phyloP scores from a whole-genome alignment of 1,284 basidiomycete species.

The Ceratobasidium sp. region DNA sequence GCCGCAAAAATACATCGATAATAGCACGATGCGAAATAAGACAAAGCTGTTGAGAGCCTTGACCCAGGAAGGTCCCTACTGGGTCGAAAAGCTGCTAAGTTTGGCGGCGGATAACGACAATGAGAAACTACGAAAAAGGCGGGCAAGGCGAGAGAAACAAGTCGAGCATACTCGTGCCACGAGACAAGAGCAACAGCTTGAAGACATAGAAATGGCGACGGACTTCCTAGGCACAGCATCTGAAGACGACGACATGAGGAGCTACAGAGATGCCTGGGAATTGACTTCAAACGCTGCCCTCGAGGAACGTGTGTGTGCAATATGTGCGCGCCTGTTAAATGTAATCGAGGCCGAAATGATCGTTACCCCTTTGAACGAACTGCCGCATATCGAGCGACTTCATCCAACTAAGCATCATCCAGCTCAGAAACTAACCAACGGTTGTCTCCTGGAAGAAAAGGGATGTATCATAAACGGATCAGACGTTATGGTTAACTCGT shows the following conservation, averaged over 20 bases:
- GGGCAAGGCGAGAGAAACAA: neutral
- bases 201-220: too few relatives aligned
- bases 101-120: slow-evolving; percentile 1
- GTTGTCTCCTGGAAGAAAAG: neutral
- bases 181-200: neutral
- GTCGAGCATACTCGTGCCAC: neutral
- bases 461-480: neutral
- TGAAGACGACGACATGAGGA: neutral
- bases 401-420: neutral
- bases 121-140: neutral
- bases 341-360: neutral
- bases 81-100: neutral
- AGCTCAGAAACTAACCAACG: neutral
- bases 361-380: neutral
- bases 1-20: neutral
- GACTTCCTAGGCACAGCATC: neutral
- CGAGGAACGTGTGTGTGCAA: neutral
- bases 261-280: neutral
- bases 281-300: neutral
- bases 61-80: neutral
- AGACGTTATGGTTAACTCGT: neutral
- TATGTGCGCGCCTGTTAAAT: neutral
- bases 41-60: neutral
- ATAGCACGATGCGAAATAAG: neutral
- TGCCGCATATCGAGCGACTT: neutral